Percentiles rank a stretch among this genome's conserved stretches.
These are phyloP conservation scores for Hydrangea macrophylla DNA, from an alignment of 148 eudicot genomes.

Conservation along the genomic window DNA sequence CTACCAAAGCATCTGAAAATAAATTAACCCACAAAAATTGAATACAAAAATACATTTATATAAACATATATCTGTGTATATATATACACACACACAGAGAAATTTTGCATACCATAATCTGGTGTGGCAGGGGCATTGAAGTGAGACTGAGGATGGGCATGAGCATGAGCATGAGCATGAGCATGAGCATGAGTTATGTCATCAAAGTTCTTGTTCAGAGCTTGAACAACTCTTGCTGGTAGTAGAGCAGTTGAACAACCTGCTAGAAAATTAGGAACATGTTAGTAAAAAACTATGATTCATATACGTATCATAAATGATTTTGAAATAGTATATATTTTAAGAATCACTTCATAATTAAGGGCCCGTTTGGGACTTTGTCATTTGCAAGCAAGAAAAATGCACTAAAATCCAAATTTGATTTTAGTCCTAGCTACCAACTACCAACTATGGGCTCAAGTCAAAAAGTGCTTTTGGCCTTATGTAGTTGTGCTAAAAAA, in stretches of 20 bases:
- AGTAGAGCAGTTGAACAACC: slow-evolving; percentile 37
- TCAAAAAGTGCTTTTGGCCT: too few species aligned
- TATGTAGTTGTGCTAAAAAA: too few species aligned
- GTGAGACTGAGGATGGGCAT: not conserved
- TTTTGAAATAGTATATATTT: too few species aligned
- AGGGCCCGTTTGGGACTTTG: too few species aligned
- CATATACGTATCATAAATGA: not conserved
- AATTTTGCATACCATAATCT: not conserved
- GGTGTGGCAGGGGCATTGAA: not conserved
- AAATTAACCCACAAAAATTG: not conserved
- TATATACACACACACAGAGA: not conserved
- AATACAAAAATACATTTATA: not conserved
- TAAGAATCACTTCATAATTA: not conserved
- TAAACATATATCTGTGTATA: not conserved
- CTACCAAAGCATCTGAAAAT: not conserved
- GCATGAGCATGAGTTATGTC: slow-evolving; percentile 21
- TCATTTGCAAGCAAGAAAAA: not conserved
- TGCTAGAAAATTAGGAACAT: not conserved
- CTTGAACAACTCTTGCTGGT: slow-evolving; percentile 40
- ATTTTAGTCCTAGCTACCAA: too few species aligned
- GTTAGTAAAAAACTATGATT: not conserved
- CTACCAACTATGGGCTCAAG: too few species aligned
- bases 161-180: too few species aligned
- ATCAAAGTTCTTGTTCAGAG: slow-evolving; percentile 31
- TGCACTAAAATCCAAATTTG: not conserved